phyloP scores from a whole-genome alignment of 495 filamentous ascomycete species.

The Talaromyces adpressus region DNA sequence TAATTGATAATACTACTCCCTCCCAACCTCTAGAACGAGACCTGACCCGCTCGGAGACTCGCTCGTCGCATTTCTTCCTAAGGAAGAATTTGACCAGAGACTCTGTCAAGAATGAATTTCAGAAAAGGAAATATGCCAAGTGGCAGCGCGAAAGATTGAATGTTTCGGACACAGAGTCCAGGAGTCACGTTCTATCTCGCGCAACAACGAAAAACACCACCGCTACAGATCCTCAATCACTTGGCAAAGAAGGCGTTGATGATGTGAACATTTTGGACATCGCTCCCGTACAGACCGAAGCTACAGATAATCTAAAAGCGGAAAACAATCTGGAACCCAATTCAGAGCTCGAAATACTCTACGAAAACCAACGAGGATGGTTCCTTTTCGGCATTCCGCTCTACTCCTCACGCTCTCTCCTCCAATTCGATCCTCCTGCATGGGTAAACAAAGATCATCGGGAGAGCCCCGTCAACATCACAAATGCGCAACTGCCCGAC shows the following conservation, averaged over 20 bases:
- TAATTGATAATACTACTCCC: constrained; percentile 37
- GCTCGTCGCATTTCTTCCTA: constrained; percentile 15
- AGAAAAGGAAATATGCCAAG: constrained; percentile 54
- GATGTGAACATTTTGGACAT: not conserved
- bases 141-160: constrained; percentile 48
- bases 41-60: constrained; percentile 16
- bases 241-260: not conserved
- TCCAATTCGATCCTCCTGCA: constrained; percentile 75
- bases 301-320: constrained; percentile 12
- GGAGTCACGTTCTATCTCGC: constrained; percentile 13
- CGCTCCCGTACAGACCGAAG: constrained; percentile 5
- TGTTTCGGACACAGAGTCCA: constrained; percentile 15
- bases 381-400: constrained; percentile 86
- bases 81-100: constrained; percentile 27
- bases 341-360: constrained; percentile 75
- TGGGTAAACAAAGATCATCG: constrained; percentile 76
- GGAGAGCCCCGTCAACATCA: constrained; percentile 75
- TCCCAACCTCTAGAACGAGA: constrained; percentile 17
- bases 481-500: constrained; percentile 87
- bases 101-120: constrained; percentile 36
- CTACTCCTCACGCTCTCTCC: constrained; percentile 78
- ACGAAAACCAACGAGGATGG: constrained; percentile 83
- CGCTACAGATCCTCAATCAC: constrained; percentile 7
- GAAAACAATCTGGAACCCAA: constrained; percentile 9
- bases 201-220: constrained; percentile 19